Percentiles rank a stretch among this genome's conserved stretches.
These are phyloP conservation scores for Carpinus viminea DNA, from an alignment of 306 rosid species.

Conservation along the genomic window DNA sequence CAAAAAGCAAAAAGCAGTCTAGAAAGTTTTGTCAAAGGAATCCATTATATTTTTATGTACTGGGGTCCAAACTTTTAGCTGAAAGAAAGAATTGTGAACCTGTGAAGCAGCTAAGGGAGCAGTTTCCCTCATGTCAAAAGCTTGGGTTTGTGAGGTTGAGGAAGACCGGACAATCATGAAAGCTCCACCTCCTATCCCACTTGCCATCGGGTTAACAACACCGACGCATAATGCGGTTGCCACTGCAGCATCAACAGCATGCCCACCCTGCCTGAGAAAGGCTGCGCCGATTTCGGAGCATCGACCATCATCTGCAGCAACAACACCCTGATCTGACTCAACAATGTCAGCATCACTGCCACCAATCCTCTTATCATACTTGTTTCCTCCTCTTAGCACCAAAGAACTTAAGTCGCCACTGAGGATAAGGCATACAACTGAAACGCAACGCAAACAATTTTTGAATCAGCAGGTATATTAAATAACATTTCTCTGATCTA, in stretches of 20 bases:
- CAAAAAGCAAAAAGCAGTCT: too few relatives aligned
- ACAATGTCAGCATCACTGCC: constrained; percentile 33
- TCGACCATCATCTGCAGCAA: constrained; percentile 82
- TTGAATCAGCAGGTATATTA: too few relatives aligned
- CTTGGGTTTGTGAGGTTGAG: constrained; percentile 50
- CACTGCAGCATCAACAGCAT: constrained; percentile 96
- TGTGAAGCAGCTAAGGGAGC: constrained; percentile 90
- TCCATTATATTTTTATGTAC: too few relatives aligned
- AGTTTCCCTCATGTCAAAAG: constrained; percentile 88
- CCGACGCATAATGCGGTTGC: constrained; percentile 86
- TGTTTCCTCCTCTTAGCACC: constrained; percentile 26
- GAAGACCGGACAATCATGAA: constrained; percentile 79
- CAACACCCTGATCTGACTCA: constrained; percentile 80
- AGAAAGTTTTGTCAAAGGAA: too few relatives aligned
- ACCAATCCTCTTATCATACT: constrained; percentile 9
- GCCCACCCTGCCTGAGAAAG: constrained; percentile 74
- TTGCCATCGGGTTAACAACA: constrained; percentile 66
- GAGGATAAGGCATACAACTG: constrained; percentile 45
- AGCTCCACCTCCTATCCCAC: constrained; percentile 93
- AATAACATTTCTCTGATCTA: too few relatives aligned
- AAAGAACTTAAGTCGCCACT: constrained; percentile 37
- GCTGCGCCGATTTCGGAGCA: constrained; percentile 82
- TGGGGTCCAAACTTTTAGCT: constrained; percentile 22
- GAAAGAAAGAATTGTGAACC: constrained; percentile 50
- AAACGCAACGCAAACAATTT: constrained; percentile 13